A percentile compares a stretch with the other conserved stretches of the same genome.
Conservation (phyloP, 495 filamentous ascomycete genomes). For the Hyphodiscus hymeniophilus region DNA sequence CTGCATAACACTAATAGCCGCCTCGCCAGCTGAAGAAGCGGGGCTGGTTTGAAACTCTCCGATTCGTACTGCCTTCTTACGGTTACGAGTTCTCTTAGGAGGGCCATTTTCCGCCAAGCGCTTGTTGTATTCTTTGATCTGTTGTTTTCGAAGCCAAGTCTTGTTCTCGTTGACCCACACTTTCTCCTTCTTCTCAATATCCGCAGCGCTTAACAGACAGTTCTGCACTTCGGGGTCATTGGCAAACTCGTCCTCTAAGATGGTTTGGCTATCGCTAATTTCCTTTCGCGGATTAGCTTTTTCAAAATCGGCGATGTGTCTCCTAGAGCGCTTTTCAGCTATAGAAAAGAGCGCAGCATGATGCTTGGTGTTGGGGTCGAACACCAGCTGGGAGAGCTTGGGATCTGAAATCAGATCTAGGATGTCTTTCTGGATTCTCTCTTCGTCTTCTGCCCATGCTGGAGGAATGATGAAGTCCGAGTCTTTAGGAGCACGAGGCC, state of each 20-base stretch:
- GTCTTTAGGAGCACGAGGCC: background rate
- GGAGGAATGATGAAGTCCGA: slow-evolving; percentile 21
- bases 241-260: slow-evolving; percentile 70
- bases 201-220: slow-evolving; percentile 61
- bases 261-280: slow-evolving; percentile 42
- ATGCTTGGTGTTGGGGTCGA: slow-evolving; percentile 36
- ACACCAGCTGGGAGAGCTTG: slow-evolving; percentile 33
- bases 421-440: slow-evolving; percentile 41
- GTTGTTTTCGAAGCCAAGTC: slow-evolving; percentile 76
- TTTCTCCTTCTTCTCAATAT: slow-evolving; percentile 69
- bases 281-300: slow-evolving; percentile 22
- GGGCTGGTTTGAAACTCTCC: slow-evolving; percentile 49
- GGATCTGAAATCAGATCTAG: slow-evolving; percentile 38
- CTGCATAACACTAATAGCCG: slow-evolving; percentile 65
- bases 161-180: slow-evolving; percentile 94
- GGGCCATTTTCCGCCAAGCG: slow-evolving; percentile 49
- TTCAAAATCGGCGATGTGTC: slow-evolving; percentile 26
- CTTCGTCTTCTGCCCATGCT: slow-evolving; percentile 41
- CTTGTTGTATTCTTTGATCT: slow-evolving; percentile 63
- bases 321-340: slow-evolving; percentile 29
- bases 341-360: slow-evolving; percentile 37
- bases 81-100: slow-evolving; percentile 39
- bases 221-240: slow-evolving; percentile 77
- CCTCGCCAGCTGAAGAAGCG: slow-evolving; percentile 58
- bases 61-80: slow-evolving; percentile 44